phyloP scores from a whole-genome alignment of 1,139 yeast genomes.

The Pichia sp. region DNA sequence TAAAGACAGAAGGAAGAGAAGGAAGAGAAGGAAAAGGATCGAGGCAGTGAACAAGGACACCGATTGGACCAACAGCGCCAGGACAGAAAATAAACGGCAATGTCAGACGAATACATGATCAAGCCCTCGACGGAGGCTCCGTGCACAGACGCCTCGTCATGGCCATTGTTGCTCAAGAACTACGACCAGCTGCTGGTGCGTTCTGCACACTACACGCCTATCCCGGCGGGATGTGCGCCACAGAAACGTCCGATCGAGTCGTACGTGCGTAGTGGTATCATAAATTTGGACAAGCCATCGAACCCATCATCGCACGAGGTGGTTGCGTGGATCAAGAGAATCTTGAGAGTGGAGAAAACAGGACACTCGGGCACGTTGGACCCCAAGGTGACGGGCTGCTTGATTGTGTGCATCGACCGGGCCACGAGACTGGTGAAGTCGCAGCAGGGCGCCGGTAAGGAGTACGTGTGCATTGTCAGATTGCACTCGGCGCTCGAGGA shows the following conservation, averaged over 20 bases:
- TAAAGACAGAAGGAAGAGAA: neutral
- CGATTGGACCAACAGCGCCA: neutral
- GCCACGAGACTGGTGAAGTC: conserved; percentile 97
- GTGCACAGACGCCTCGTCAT: conserved; percentile 80
- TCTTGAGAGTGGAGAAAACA: conserved; percentile 90
- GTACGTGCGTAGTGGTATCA: conserved; percentile 90
- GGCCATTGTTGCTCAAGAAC: conserved; percentile 94
- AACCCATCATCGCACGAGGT: conserved; percentile 98
- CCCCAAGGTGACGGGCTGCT: conserved; percentile 97
- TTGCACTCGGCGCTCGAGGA: conserved; percentile 90
- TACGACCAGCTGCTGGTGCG: conserved; percentile 91
- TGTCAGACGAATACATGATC: conserved; percentile 48
- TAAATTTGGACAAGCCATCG: conserved; percentile 95
- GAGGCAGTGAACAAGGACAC: neutral
- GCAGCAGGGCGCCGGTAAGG: conserved; percentile 99
- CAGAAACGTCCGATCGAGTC: conserved; percentile 88
- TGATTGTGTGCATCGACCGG: conserved; percentile 95
- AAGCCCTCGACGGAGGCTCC: conserved; percentile 86
- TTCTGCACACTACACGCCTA: conserved; percentile 95
- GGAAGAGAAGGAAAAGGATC: neutral
- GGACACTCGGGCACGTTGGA: conserved; percentile 99
- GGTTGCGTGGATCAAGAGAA: conserved; percentile 98
- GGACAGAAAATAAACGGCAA: conserved; percentile 6
- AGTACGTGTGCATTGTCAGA: conserved; percentile 96
- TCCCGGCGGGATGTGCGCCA: conserved; percentile 93